phyloP scores from a whole-genome alignment of 495 filamentous ascomycete species.

The Lophiostoma macrostomum region DNA sequence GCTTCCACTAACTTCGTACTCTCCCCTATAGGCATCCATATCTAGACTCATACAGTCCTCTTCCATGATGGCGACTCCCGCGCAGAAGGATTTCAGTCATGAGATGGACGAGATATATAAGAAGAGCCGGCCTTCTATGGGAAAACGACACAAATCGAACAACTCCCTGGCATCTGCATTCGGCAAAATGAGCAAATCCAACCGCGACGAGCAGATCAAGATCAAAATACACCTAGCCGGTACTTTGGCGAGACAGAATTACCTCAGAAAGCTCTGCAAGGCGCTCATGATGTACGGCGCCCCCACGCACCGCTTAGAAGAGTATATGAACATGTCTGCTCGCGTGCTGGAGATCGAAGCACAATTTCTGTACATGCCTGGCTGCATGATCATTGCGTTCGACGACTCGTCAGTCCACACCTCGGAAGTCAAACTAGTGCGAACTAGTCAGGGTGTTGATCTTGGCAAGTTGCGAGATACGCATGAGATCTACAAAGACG shows the following conservation, averaged over 20 bases:
- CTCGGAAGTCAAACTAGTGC: slow-evolving; percentile 86
- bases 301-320: slow-evolving; percentile 53
- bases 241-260: slow-evolving; percentile 73
- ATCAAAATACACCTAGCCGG: slow-evolving; percentile 91
- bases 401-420: slow-evolving; percentile 88
- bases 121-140: slow-evolving; percentile 23
- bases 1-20: no score
- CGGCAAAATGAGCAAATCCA: slow-evolving; percentile 41
- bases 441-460: slow-evolving; percentile 72
- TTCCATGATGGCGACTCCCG: slow-evolving; percentile 47
- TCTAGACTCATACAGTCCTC: slow-evolving; percentile 59
- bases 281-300: slow-evolving; percentile 67
- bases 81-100: slow-evolving; percentile 35
- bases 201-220: slow-evolving; percentile 63
- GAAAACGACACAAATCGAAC: slow-evolving; percentile 48
- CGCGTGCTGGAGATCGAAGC: slow-evolving; percentile 85
- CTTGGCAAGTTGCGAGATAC: slow-evolving; percentile 79
- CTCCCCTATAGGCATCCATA: no score
- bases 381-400: slow-evolving; percentile 94
- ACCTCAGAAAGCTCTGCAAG: slow-evolving; percentile 79
- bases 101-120: slow-evolving; percentile 39
- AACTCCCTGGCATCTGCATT: slow-evolving; percentile 43
- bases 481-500: slow-evolving; percentile 89
- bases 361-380: slow-evolving; percentile 89
- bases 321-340: slow-evolving; percentile 89